These are phyloP conservation scores for Paramecium caudatum DNA, from an alignment of 73 alveolate species.

Conservation along the genomic window DNA sequence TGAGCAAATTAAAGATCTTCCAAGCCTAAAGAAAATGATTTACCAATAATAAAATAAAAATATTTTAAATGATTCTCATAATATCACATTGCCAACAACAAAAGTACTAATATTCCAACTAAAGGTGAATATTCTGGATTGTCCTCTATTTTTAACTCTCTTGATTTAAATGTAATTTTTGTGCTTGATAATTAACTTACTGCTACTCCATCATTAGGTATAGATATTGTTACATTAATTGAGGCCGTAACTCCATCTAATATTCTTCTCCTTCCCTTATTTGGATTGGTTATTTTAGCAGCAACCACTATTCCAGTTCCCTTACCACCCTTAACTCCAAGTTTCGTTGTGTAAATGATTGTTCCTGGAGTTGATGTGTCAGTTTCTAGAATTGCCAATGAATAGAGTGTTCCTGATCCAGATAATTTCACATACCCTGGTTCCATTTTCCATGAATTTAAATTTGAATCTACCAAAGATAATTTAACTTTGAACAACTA, in stretches of 20 bases:
- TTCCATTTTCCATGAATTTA: conserved; percentile 26
- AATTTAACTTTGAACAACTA: conserved; percentile 4
- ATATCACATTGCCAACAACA: not conserved
- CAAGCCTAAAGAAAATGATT: conserved; percentile 20
- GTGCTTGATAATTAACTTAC: not conserved
- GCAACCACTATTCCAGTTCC: conserved; percentile 31
- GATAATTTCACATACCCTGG: not conserved
- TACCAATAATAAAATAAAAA: conserved; percentile 6
- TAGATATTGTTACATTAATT: too few relatives aligned
- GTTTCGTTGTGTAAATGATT: not conserved
- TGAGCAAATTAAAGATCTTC: conserved; percentile 41
- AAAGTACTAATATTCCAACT: not conserved
- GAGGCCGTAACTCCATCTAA: not conserved
- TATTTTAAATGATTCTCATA: not conserved
- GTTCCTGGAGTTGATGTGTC: not conserved
- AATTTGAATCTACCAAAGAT: not conserved
- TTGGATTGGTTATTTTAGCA: conserved; percentile 16
- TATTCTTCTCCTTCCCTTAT: conserved; percentile 27
- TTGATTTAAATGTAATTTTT: not conserved
- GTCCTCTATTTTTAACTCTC: conserved; percentile 4
- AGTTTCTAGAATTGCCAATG: not conserved
- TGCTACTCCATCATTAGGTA: conserved; percentile 1
- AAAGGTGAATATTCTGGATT: conserved; percentile 48
- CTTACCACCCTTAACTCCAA: not conserved
- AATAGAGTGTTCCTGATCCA: conserved; percentile 12